Evolutionary conservation across 2,329 filamentous ascomycete genomes (phyloP), one percentile per base, ranked within the genome.

Genomic region (Mollisia scopiformis): DNA sequence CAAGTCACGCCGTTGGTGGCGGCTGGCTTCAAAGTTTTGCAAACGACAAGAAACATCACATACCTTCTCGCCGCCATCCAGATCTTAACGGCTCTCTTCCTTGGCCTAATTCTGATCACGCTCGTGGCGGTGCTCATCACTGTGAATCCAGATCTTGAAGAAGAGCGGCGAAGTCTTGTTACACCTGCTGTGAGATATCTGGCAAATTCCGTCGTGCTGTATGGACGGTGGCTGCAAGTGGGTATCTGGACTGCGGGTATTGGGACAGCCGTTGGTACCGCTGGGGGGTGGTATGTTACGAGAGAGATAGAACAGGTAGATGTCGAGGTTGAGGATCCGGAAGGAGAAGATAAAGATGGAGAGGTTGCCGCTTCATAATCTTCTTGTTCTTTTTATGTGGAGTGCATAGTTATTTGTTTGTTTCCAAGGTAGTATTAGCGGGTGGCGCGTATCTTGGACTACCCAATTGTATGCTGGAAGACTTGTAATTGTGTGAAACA

Each of bases 1-100:
- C 79, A 83, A 72, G 80, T 84, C 28, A 81, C 80, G 0, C 81
- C 81, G 0, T 77, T 84, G 4, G 80, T 82, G 2, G 78, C 77
- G 1, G 77, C 76, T 0, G 80, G 78, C 25, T 82, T 78, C 72
- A 72, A 80, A 64, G 78, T 82, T 27, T 73, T 83, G 1, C 74
- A 77, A 58, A 82, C 80, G 0, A 81, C 77, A 8, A 79, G 78
- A 60, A 79, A 82, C 65, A 82, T 83, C 52, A 77, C 78, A 1
- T 76, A 82, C 51, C 59, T 82, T 1, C 74, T 83, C 6, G 77
- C 79, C 0, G 73, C 73, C 5, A 78, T 83, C 50, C 80, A 83
- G 61, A 73, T 82, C 33, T 59, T 81, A 3, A 81, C 77, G 0
- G 77, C 77, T 0, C 5, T 79, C 0, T 66, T 81, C 0, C 72